Percentiles rank a stretch among this genome's conserved stretches.
Conservation (phyloP, 495 filamentous ascomycete genomes). For the Neurospora africana region DNA sequence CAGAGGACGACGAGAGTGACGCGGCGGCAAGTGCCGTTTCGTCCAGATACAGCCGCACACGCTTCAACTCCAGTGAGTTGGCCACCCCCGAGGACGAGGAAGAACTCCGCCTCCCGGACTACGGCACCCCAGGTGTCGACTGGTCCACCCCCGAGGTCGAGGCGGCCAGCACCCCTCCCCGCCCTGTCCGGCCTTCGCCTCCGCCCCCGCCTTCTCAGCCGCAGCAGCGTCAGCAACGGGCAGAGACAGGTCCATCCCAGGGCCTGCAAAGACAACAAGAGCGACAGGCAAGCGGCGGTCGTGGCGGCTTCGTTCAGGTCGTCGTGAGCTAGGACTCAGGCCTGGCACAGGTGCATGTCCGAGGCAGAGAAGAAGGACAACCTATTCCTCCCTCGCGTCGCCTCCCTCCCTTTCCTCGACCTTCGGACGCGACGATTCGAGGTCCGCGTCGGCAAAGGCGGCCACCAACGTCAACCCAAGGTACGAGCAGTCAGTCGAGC, state of each 20-base stretch:
- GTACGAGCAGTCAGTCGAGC: background rate
- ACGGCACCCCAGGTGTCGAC: background rate
- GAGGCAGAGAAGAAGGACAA: background rate
- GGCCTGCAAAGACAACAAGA: background rate
- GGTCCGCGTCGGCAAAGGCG: background rate
- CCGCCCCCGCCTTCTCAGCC: background rate
- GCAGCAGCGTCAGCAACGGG: background rate
- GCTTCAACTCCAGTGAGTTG: background rate
- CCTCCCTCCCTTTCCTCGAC: background rate
- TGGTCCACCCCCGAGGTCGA: fast-evolving
- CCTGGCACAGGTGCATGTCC: background rate
- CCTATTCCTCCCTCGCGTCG: background rate
- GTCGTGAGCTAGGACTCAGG: no score
- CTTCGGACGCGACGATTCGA: background rate
- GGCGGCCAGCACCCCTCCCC: background rate
- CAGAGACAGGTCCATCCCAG: background rate
- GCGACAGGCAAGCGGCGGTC: background rate
- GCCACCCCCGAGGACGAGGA: background rate
- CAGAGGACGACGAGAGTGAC: background rate
- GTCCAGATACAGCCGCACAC: background rate
- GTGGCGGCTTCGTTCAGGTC: background rate
- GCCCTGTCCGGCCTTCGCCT: background rate
- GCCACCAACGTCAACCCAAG: background rate
- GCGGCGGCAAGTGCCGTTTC: background rate
- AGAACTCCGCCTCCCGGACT: background rate